Percentiles rank a stretch among this genome's conserved stretches.
Conservation (phyloP, 176 grass and related monocot genomes). For the Phyllostachys edulis region DNA sequence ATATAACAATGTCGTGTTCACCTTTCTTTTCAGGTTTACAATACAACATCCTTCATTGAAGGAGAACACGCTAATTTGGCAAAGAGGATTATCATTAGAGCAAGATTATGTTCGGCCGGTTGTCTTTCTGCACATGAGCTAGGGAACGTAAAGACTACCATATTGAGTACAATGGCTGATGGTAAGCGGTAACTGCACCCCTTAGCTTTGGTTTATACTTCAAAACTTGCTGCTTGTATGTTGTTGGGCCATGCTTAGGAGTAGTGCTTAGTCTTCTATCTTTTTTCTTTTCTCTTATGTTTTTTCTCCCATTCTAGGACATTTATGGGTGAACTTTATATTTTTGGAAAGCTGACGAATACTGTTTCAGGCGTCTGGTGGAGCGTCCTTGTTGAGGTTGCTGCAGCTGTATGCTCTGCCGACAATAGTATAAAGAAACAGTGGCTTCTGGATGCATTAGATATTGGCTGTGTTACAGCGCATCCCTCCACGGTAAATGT, state of each 20-base stretch:
- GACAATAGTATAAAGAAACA: constrained; percentile 56
- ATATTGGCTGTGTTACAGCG: constrained; percentile 66
- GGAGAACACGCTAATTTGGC: constrained; percentile 37
- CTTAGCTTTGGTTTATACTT: constrained; percentile 8
- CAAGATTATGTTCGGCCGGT: constrained; percentile 55
- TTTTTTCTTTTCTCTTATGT: background rate
- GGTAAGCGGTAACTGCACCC: constrained; percentile 61
- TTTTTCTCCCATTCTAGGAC: background rate
- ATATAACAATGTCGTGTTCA: constrained; percentile 16
- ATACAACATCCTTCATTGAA: constrained; percentile 32
- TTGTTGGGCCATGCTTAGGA: constrained; percentile 9
- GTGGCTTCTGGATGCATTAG: constrained; percentile 95
- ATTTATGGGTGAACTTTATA: background rate
- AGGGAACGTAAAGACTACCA: constrained; percentile 48
- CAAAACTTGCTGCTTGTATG: background rate
- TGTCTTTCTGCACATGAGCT: constrained; percentile 57
- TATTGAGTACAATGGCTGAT: constrained; percentile 71
- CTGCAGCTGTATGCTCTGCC: constrained; percentile 50
- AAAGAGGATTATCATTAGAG: constrained; percentile 69
- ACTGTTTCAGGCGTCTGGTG: constrained; percentile 70
- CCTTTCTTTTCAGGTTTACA: constrained; percentile 51
- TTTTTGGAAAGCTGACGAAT: constrained; percentile 1
- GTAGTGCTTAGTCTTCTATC: background rate
- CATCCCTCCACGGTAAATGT: constrained; percentile 72
- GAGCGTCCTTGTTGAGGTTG: constrained; percentile 80